Base-by-base conservation (phyloP, 192 early-diverging fungal genomes). In the Umbelopsis isabellina region DNA sequence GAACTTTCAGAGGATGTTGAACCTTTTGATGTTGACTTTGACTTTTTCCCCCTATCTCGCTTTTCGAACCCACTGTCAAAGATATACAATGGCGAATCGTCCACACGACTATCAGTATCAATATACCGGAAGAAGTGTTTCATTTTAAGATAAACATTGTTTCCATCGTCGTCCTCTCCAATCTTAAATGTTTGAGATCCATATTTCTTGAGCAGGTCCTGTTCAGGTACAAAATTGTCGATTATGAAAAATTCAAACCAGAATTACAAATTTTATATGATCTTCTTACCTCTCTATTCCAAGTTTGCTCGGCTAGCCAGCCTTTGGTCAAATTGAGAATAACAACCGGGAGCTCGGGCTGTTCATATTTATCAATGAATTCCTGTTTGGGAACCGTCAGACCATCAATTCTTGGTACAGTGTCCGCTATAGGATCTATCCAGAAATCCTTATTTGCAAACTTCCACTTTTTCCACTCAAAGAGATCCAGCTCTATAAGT, bases 31-130 rank as follows among this genome's bases (percentile, higher is more conserved):
- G 55, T 33, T 61, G 44, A 23, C 46, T 65, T 61, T 53, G 67
- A 50, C 46, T 53, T 47, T 10, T 64, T 78, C 15, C 67, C 51
- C 12, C 71, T 64, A 11, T 65, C 68, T 25, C 74, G 72, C 23
- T 78, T 87, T 16, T 82, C 86, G 69, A 91, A 93, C 18, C 82
- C 83, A 49, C 85, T 82, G 51, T 94, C 93, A 75, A 94, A 94
- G 48, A 93, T 92, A 69, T 94, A 94, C 16, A 94, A 80, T 12
- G 92, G 92, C 5, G 85, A 87, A 68, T 93, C 92, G 67, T 93
- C 92, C 41, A 80, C 72, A 35, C 69, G 70, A 2, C 75, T 85
- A 35, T 79, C 85, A 16, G 75, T 70, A 33, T 77, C 68, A 4
- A 80, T 82, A 66, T 88, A 90, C 44, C 84, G 76, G 15, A 88